These are phyloP conservation scores for Diddensiella caesifluorescens DNA, from an alignment of 805 yeast species.

Conservation along the genomic window DNA sequence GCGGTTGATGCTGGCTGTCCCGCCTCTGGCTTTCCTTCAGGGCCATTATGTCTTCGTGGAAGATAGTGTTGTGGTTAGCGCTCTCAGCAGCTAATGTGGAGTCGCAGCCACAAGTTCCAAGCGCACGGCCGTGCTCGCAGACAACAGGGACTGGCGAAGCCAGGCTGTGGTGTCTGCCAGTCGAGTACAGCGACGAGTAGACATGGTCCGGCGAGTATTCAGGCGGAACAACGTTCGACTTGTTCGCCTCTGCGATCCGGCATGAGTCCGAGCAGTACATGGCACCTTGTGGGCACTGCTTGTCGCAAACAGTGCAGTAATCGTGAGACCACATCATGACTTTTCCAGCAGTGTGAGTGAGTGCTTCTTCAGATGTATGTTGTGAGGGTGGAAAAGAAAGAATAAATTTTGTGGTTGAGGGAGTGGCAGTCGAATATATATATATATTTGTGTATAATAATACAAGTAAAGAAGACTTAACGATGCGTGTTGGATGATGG, in stretches of 20 bases:
- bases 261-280: constrained; percentile 47
- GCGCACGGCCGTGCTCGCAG: background rate
- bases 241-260: constrained; percentile 28
- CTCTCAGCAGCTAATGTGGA: no score
- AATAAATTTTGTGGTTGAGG: background rate
- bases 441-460: background rate
- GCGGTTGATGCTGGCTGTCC: background rate
- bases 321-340: constrained; percentile 44
- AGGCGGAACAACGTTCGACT: constrained; percentile 1
- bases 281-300: constrained; percentile 39
- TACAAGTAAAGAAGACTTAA: no score
- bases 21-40: no score
- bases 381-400: background rate
- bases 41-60: no score
- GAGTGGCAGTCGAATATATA: background rate
- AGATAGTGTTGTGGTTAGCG: no score
- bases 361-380: background rate
- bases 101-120: constrained; percentile 2
- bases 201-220: constrained; percentile 1
- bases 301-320: constrained; percentile 55
- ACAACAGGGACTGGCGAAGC: constrained; percentile 3
- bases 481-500: no score
- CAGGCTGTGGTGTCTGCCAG: constrained; percentile 7
- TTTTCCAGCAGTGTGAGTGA: background rate
- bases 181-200: constrained; percentile 2